A percentile compares a stretch with the other conserved stretches of the same genome.
Evolutionary conservation across 805 yeast genomes (phyloP).

Genomic region (Saturnispora saitoi): DNA sequence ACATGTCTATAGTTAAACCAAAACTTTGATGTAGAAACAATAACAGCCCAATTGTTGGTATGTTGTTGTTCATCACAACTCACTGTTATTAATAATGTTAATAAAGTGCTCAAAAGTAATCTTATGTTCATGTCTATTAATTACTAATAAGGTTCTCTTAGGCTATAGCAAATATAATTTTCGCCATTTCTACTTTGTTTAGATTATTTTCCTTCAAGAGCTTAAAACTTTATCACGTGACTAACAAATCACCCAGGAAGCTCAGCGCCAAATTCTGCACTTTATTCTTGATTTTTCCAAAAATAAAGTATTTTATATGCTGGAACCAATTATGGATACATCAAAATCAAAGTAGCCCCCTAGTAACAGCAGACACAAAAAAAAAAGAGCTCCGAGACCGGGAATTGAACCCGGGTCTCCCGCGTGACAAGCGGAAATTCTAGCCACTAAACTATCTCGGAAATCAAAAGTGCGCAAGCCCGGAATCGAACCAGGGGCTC

Average conservation of each 20-base stretch:
- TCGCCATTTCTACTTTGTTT: too few species aligned
- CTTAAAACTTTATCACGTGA: too few species aligned
- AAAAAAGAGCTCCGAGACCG: constrained; percentile 30
- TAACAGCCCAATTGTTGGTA: constrained; percentile 72
- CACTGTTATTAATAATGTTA: not conserved
- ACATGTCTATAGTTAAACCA: constrained; percentile 98
- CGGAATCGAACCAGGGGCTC: constrained; percentile 26
- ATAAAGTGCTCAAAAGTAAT: not conserved
- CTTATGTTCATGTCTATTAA: not conserved
- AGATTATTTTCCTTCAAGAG: too few species aligned
- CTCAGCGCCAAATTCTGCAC: too few species aligned
- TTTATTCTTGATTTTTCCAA: too few species aligned
- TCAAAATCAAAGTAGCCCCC: not conserved
- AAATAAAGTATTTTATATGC: too few species aligned
- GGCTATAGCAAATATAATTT: too few species aligned
- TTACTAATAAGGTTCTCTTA: not conserved
- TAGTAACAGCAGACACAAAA: not conserved
- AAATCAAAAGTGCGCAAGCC: constrained; percentile 20
- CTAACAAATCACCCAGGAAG: too few species aligned
- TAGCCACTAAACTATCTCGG: constrained; percentile 36
- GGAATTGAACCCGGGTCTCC: constrained; percentile 38
- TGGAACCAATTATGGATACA: too few species aligned
- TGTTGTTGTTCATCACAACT: constrained; percentile 28
- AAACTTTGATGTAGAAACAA: constrained; percentile 91
- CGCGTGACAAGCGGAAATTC: constrained; percentile 38